Percentiles rank a stretch among this genome's conserved stretches.
Evolutionary conservation across 352 stramenopile genomes (phyloP).

Genomic region (Pythium chondricola): DNA sequence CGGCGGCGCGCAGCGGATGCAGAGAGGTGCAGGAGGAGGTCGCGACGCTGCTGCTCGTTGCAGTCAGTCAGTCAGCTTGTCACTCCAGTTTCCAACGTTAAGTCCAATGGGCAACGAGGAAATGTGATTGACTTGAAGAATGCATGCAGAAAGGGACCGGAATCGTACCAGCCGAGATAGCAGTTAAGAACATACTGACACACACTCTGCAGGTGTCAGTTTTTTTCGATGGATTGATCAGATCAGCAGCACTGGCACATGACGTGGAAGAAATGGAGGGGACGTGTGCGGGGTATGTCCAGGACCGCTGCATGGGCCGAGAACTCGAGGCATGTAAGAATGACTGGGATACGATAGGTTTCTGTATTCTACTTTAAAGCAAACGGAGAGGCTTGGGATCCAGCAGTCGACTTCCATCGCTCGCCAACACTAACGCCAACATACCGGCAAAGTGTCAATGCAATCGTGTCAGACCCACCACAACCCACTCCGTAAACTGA

Average conservation of each 20-base stretch:
- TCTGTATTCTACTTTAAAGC: slow-evolving; percentile 15
- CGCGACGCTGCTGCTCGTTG: no score
- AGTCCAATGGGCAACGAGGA: not conserved
- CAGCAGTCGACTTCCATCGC: not conserved
- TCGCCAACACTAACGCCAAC: no score
- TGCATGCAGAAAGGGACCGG: not conserved
- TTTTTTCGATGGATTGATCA: not conserved
- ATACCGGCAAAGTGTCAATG: no score
- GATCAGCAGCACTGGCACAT: not conserved
- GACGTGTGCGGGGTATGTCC: not conserved
- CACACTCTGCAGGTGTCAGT: not conserved
- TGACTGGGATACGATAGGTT: no score
- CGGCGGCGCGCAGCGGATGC: no score
- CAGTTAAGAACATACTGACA: not conserved
- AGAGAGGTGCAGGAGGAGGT: no score
- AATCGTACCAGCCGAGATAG: not conserved
- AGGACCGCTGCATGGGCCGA: no score
- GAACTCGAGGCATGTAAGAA: no score
- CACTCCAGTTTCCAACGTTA: no score
- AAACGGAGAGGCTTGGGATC: not conserved
- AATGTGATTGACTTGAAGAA: not conserved
- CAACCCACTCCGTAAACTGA: no score
- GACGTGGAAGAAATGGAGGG: not conserved
- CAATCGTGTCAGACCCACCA: no score
- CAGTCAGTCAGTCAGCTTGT: no score